Base-by-base conservation (phyloP, 768 basidiomycete genomes). In the Boletus tomentosulus region DNA sequence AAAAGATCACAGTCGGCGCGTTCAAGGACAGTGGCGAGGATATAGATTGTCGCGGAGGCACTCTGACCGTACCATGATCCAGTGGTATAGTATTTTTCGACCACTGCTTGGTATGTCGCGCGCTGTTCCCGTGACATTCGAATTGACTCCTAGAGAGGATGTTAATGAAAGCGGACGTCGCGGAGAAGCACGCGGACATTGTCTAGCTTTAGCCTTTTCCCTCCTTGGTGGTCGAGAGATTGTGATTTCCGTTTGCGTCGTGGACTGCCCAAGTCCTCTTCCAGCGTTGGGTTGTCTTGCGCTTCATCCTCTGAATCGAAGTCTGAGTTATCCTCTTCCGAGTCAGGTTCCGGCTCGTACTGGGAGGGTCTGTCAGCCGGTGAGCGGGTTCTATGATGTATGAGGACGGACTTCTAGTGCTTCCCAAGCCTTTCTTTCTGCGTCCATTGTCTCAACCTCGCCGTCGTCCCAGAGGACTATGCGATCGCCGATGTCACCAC, bases 381-480 rank as follows among this genome's bases (percentile, higher is more conserved):
- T 15, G 54, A 50, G 45, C 16, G 16, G 9, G 41, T 10, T 34
- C 9, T 9, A 28, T 4, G 50, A 31, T 6, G 10, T 16, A n/a
- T 1, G 30, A n/a, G 42, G 28, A 69, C 80, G 60, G 63, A 95
- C 95, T 73, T 86, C 82, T 6, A 93, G 70, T 12, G 86, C 82
- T 70, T 95, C 89, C 84, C 87, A 98, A 38, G 93, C 88, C 62
- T 83, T 84, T 63, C 79, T 78, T 62, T 92, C 86, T 42, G 87
- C 81, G 35, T 74, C 73, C 61, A 96, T 74, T 53, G 77, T 77
- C 52, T 85, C 84, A 2, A 84, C 86, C 16, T 82, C 85, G 4
- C 92, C 92, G 62, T 96, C 94, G 58, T 94, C 92, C 97, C 97
- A 99, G 0, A 98, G 78, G 30, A 96, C 75, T 19, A 98, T 83